Base-by-base conservation (phyloP, 2,329 filamentous ascomycete species). In the Chaetomium strumarium region DNA sequence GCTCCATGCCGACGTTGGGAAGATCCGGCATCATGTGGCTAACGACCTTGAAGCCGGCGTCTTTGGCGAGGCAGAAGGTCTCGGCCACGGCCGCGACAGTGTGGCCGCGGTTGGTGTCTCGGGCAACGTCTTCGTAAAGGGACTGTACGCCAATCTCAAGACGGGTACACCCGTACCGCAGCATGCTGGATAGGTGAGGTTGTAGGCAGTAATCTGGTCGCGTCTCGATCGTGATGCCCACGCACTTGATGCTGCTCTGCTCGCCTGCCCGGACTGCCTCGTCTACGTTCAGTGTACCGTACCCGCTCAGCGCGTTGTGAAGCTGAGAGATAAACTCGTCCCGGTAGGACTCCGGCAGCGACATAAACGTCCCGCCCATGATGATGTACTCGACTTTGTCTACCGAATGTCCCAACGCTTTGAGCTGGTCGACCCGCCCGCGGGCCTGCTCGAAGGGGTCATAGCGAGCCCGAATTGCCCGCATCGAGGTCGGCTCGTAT, bases 331-430 rank as follows among this genome's bases (percentile, higher is more conserved):
- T 96, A 64, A 99, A 99, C 52, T 88, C 84, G 56, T 99, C 89
- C 29, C 93, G 79, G 69, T 99, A 99, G 20, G 86, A 84, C 63
- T 90, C 84, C 9, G 92, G 80, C 24, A 99, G 73, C 2, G 92
- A 97, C 95, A 99, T 99, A 72, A 99, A 99, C 0, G 93, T 99
- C 60, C 93, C 93, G 55, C 93, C 93, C 93, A 99, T 99, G 67
- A 99, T 96, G 66, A 99, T 99, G 70, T 97, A 99, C 74, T 99
- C 93, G 20, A 99, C 93, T 70, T 99, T 99, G 73, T 99, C 93
- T 44, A 99, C 93, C 42, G 90, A 96, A 70, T 99, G 93, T 0
- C 93, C 93, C 0, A 99, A 78, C 2, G 89, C 88, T 70, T 95
- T 95, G 66, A 99, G 90, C 72, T 99, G 93, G 63, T 99, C 95